Conservation (phyloP, 257 asterid species). For the Cynanchum wilfordii region DNA sequence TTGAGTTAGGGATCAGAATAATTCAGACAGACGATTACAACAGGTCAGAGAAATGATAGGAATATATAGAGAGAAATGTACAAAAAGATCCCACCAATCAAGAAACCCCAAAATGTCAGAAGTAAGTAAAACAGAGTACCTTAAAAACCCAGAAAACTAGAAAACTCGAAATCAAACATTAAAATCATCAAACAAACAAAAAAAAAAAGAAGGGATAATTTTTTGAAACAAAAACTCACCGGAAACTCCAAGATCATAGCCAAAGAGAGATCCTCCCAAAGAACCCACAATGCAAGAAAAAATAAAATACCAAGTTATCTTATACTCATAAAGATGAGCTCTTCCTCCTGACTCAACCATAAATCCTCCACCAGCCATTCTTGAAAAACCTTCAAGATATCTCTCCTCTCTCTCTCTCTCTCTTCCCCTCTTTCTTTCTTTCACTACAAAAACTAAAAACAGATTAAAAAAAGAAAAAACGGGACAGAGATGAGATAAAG, state of each 20-base stretch:
- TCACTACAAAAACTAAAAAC: too few species aligned
- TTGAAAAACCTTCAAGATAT: neutral
- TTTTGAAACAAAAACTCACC: conserved; percentile 30
- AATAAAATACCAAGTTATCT: conserved; percentile 56
- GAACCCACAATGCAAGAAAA: conserved; percentile 82
- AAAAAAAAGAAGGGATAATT: neutral
- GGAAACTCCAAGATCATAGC: conserved; percentile 91
- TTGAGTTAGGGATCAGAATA: neutral
- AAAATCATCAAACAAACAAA: neutral
- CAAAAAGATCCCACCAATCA: neutral
- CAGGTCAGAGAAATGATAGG: neutral
- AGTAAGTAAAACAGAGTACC: neutral
- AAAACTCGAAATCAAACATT: neutral
- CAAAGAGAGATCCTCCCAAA: conserved; percentile 79
- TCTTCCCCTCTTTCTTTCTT: neutral
- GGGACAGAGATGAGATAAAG: neutral
- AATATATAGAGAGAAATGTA: neutral
- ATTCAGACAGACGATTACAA: neutral
- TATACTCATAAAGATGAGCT: conserved; percentile 68
- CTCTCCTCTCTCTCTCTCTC: neutral
- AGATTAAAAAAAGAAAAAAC: too few species aligned
- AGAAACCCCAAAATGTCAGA: neutral
- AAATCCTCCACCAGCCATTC: conserved; percentile 70
- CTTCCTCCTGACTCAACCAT: conserved; percentile 40
- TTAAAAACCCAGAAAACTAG: neutral